Evolutionary conservation across 164 flowering plant species (phyloP).

Genomic region (Platanus orientalis): DNA sequence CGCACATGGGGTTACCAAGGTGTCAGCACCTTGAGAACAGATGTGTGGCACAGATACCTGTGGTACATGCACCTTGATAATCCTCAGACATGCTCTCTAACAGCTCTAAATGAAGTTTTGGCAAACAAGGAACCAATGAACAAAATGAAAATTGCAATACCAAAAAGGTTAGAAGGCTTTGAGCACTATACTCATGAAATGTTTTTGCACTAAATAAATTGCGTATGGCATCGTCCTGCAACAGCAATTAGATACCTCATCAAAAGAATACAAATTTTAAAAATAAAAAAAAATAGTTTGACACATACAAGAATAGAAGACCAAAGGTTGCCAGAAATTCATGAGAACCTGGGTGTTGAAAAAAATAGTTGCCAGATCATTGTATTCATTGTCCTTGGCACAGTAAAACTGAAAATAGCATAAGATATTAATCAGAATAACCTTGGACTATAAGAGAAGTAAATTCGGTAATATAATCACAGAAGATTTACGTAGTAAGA

Average conservation of each 20-base stretch:
- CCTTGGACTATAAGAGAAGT: neutral
- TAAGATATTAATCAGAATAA: constrained; percentile 4
- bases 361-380: constrained; percentile 97
- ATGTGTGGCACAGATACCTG: too few species aligned
- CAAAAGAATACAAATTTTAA: constrained; percentile 3
- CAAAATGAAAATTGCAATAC: constrained; percentile 33
- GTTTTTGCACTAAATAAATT: constrained; percentile 98
- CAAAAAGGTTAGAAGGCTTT: constrained; percentile 85
- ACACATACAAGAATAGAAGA: constrained; percentile 4
- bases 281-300: neutral
- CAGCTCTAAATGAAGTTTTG: too few species aligned
- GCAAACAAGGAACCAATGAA: neutral
- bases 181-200: constrained; percentile 90
- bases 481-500: neutral
- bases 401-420: constrained; percentile 70
- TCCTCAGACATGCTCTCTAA: too few species aligned
- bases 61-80: too few species aligned
- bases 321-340: neutral
- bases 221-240: constrained; percentile 98
- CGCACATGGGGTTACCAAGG: too few species aligned
- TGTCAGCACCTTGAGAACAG: too few species aligned
- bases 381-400: constrained; percentile 73
- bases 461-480: neutral
- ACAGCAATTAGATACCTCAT: constrained; percentile 7
- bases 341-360: constrained; percentile 88